phyloP scores from a whole-genome alignment of 495 filamentous ascomycete genomes.

The Penicillium antarcticum region DNA sequence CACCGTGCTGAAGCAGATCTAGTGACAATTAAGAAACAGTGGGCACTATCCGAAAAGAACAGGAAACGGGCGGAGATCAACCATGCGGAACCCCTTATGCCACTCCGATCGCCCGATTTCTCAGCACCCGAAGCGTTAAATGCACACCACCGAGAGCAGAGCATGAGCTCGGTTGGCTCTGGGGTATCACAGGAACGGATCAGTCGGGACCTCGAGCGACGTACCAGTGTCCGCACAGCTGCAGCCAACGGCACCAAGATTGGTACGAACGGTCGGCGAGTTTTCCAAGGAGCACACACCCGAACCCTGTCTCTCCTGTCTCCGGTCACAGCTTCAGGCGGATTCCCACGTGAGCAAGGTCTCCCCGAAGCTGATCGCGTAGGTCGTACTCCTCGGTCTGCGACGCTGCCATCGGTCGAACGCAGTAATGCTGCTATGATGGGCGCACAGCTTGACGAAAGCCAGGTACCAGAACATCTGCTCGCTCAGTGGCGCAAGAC shows the following conservation, averaged over 20 bases:
- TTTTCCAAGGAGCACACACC: conserved; percentile 73
- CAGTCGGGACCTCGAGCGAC: conserved; percentile 50
- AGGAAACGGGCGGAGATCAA: conserved; percentile 68
- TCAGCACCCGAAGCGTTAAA: conserved; percentile 14
- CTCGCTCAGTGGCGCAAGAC: conserved; percentile 40
- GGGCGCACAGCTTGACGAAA: conserved; percentile 20
- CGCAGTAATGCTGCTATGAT: conserved; percentile 23
- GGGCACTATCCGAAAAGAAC: conserved; percentile 72
- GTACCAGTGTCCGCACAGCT: conserved; percentile 39
- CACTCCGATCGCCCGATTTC: conserved; percentile 47
- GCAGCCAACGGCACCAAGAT: conserved; percentile 33
- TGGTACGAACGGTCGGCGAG: conserved; percentile 50
- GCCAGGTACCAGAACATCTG: conserved; percentile 29
- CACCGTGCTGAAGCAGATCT: conserved; percentile 75
- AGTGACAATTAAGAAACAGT: conserved; percentile 73
- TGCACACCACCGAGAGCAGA: conserved; percentile 29
- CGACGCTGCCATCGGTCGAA: conserved; percentile 45
- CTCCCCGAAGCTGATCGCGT: conserved; percentile 29
- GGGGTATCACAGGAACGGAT: conserved; percentile 29
- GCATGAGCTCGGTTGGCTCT: conserved; percentile 28
- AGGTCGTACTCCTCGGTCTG: conserved; percentile 41
- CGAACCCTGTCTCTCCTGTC: conserved; percentile 81
- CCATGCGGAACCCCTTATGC: conserved; percentile 53
- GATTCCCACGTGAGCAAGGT: conserved; percentile 1
- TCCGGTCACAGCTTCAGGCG: conserved; percentile 39